Evolutionary conservation across 768 basidiomycete species (phyloP), one percentile per base, ranked within the genome.

Genomic region (Lentinus brumalis): DNA sequence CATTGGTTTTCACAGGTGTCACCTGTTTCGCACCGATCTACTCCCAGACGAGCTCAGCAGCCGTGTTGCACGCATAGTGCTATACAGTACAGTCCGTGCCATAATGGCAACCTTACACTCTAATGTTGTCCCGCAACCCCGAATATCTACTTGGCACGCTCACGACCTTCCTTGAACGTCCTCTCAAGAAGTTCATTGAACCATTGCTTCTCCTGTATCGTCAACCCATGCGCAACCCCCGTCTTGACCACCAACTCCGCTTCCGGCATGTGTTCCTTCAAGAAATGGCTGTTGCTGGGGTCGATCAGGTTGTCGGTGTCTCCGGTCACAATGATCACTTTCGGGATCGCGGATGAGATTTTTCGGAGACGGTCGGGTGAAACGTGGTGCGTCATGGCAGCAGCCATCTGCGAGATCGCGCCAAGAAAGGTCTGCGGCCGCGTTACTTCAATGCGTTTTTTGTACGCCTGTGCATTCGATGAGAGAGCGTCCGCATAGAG

Each of bases 341-440:
- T 91, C 11, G 89, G 86, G 21, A 92, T 81, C 4, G 77, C 74
- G 0, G 72, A 69, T 0, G 85, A 83, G 47, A 79, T 76, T 32
- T 60, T 50, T 2, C 56, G 62, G 12, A 78, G 69, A 2, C 72
- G 70, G 2, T 67, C 68, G 0, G 74, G 66, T 4, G 67, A 63
- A 46, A 91, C 85, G 54, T 79, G 68, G 68, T 93, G 91, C 0
- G 86, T 88, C 1, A 89, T 63, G 0, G 68, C 86, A 1, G 92
- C 89, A 14, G 76, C 78, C 83, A 89, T 86, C 71, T 94, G 93
- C 11, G 88, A 91, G 15, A 94, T 58, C 30, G 82, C 74, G 0
- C 92, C 92, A 16, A 82, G 60, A 53, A 86, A 70, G 3, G 74
- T 76, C 64, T 92, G 92, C 3, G 82, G 83, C 38, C 79, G 81